Evolutionary conservation across 176 grass and related monocot species (phyloP), one percentile per base, ranked within the genome.

Genomic region (Oryza glaberrima): DNA sequence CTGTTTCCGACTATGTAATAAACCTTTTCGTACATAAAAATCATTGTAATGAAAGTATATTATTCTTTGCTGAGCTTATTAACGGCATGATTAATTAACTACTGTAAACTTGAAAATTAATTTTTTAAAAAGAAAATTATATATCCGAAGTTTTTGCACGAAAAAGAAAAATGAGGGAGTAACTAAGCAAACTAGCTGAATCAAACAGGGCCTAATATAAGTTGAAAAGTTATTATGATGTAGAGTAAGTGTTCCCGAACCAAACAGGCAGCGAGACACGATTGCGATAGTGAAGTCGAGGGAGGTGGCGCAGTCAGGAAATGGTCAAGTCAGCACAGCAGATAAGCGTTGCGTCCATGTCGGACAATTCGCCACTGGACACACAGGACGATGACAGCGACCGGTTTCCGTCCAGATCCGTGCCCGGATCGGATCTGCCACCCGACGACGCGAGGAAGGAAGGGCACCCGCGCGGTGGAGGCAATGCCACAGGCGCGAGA

Each of bases 301-400:
- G 22, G 51, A 76, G 64, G 32, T 4, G 35, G 3, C 44, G 5
- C 4, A 5, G 44, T 19, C 35, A 52, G 14, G 22, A 68, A 69
- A 61, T 40, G 68, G 80, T 86, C 88, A 90, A 68, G 2, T 7
- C 5, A n/a, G 25, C 46, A 25, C 3, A n/a, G 20, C 46, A 25
- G 88, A 90, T 76, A 86, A 86, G 69, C 48, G 14, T 63, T n/a
- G n/a, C 7, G 64, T 83, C 84, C 11, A 69, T 61, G 52, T 83
- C 75, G 28, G 4, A 32, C 28, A 11, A 20, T 84, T 58, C n/a
- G 11, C 78, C 78, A 82, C 73, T 67, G 66, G 43, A 78, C 54
- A 35, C 2, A 19, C 43, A 38, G 1, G 83, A 82, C 36, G 83
- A 82, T 26, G 88, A 82, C 36, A 77, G 67, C 67, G 35, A 77